Evolutionary conservation across 2,329 filamentous ascomycete genomes (phyloP).

Genomic region (Cordyceps sp.): DNA sequence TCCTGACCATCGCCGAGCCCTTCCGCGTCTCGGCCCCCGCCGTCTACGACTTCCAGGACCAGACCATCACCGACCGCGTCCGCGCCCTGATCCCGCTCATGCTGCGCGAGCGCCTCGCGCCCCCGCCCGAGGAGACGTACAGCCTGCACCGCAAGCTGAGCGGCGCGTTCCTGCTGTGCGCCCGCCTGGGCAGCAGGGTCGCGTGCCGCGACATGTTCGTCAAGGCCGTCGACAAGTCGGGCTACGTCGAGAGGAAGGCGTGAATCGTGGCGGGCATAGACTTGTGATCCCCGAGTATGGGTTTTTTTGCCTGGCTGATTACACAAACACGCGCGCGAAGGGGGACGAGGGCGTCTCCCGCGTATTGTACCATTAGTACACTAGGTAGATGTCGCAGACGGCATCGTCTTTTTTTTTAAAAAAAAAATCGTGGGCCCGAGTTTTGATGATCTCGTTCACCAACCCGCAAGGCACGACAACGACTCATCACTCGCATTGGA

Average conservation of each 20-base stretch:
- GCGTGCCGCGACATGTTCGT: conserved; percentile 67
- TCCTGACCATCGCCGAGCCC: conserved; percentile 82
- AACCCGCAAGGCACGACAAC: no score
- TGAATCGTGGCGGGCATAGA: no score
- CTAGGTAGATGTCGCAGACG: no score
- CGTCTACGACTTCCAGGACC: conserved; percentile 80
- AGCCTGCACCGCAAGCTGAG: conserved; percentile 88
- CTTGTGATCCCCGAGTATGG: no score
- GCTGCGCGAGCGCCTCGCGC: conserved; percentile 73
- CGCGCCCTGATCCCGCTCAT: conserved; percentile 80
- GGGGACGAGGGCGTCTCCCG: no score
- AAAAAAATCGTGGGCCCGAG: no score
- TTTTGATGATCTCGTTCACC: no score
- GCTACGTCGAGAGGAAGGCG: conserved; percentile 8
- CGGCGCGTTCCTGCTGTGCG: conserved; percentile 86
- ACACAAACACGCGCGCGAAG: no score
- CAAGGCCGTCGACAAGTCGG: conserved; percentile 26
- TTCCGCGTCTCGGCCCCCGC: conserved; percentile 63
- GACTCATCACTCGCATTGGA: no score
- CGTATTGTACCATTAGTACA: no score
- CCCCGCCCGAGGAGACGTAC: conserved; percentile 95
- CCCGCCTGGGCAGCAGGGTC: conserved; percentile 68
- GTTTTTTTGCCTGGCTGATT: no score
- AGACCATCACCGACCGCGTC: conserved; percentile 93
- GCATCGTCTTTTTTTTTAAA: no score